Base-by-base conservation (phyloP, 2,329 filamentous ascomycete species). In the Penicillium sp. region DNA sequence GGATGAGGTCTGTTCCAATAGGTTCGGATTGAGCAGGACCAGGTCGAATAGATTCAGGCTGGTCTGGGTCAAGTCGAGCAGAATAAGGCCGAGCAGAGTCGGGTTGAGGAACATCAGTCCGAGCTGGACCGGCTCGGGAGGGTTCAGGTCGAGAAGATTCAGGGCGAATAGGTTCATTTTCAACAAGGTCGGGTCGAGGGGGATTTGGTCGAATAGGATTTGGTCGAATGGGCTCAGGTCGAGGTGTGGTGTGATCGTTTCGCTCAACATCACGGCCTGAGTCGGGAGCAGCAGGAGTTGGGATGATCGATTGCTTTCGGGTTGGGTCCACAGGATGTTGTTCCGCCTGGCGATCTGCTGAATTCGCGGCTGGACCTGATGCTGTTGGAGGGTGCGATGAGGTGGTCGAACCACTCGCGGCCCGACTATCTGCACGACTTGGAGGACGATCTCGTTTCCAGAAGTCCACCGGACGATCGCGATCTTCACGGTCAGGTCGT, bases 381-480 rank as follows among this genome's bases (percentile, higher is more conserved):
- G 54, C 36, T 43, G 39, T 29, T 27, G 40, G 52, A 21, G 60
- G 36, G 10, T 55, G 52, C 18, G 69, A 56, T 16, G 57, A 57
- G 1, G 56, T 54, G 11, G 66, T 61, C 13, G 67, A 62, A 34
- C 58, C 60, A 49, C 66, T 68, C 6, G 67, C 56, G 13, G 67
- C 61, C 18, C 70, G 66, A 46, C 47, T 68, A 32, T 71, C 67
- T 38, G 64, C 59, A 34, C 68, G 69, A 51, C 63, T 71, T 7
- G 69, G 70, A 6, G 71, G 72, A 11, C 64, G 71, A 47, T 78
- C 75, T 48, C 75, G 70, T 54, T 75, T 77, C 71, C 73, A 74
- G 9, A 60, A 53, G 27, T 74, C 72, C 14, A 51, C 32, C 5
- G 70, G 68, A 39, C 71, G 67, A 18, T 73, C 71, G 18, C 61